Base-by-base conservation (phyloP, 2,329 filamentous ascomycete genomes). In the Trematosphaeria pertusa region DNA sequence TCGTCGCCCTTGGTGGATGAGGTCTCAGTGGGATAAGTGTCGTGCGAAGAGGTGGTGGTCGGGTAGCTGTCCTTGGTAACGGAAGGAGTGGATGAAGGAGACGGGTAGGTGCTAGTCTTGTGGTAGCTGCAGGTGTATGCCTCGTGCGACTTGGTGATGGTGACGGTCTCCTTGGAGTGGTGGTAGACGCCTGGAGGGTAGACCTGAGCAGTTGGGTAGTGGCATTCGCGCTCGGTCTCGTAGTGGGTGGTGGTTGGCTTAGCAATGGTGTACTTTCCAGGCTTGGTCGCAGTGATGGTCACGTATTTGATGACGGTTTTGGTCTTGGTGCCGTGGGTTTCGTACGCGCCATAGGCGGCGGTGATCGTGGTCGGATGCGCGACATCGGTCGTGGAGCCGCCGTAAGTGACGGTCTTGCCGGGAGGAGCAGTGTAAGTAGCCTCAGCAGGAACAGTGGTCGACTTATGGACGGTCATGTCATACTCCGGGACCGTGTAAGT, bases 171-270 rank as follows among this genome's bases (percentile, higher is more conserved):
- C 0, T 49, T 51, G 9, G 48, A 32, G 46, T 67, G 56, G 42
- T 61, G 56, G 54, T 69, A 69, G 20, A 67, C 54, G 40, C 64
- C 61, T 0, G 62, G 51, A 11, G 50, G 32, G 50, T 63, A 64
- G 18, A 52, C 39, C 8, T 46, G 54, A 24, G 61, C 56, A 42
- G 62, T 67, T 26, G 50, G 58, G 39, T 52, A 71, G 37, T 38
- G 60, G 26, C 66, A 61, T 40, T 44, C 52, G 20, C 65, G 61
- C 46, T 59, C 48, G 30, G 62, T 51, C 36, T 56, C 61, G 31
- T 59, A 62, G 33, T 46, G 35, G 39, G 71, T 69, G 19, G 61
- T 52, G 40, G 70, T 71, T 14, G 69, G 67, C 52, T 70, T 67
- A 17, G 52, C 42, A 46, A 73, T 59, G 33, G 59, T 59, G 57